Evolutionary conservation across 2,329 filamentous ascomycete species (phyloP), one percentile per base, ranked within the genome.

Genomic region (Fusarium liriodendri): DNA sequence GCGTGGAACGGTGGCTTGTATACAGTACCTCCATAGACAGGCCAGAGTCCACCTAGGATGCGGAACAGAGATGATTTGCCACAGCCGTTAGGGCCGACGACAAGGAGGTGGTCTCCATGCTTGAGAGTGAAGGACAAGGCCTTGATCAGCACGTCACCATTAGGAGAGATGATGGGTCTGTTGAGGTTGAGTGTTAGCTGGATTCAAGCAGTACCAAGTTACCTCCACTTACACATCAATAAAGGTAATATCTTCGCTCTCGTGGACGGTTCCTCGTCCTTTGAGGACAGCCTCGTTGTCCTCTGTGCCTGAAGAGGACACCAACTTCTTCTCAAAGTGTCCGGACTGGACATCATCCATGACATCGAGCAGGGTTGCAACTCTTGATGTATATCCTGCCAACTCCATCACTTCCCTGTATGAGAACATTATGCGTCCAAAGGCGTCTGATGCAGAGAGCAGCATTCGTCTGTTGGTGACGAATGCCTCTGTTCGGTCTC

Each of bases 331-430:
- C 84, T 98, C 94, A 79, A 98, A 99, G 73, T 93, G 94, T 1
- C 97, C 97, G 4, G 91, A 90, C 78, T 95, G 91, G 62, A 98
- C 94, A 76, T 99, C 97, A 67, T 96, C 92, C 91, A 99, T 98
- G 57, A 98, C 96, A 68, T 97, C 93, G 16, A 99, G 87, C 5
- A 99, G 87, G 4, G 94, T 94, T 2, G 95, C 93, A 6, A 99
- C 97, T 62, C 97, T 92, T 11, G 95, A 96, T 0, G 97, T 99
- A 85, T 98, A 97, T 38, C 97, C 97, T 0, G 97, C 97, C 33
- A 99, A 87, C 83, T 99, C 96, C 81, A 96, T 98, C 72, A 99
- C 93, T 81, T 99, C 97, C 77, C 98, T 95, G 87, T 98, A 98
- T 3, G 94, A 97, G 84, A 98, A 98, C 95, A 98, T 98, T 73